These are phyloP conservation scores for Pseudomonodictys pantanalensis DNA, from an alignment of 495 filamentous ascomycete species.

Conservation along the genomic window DNA sequence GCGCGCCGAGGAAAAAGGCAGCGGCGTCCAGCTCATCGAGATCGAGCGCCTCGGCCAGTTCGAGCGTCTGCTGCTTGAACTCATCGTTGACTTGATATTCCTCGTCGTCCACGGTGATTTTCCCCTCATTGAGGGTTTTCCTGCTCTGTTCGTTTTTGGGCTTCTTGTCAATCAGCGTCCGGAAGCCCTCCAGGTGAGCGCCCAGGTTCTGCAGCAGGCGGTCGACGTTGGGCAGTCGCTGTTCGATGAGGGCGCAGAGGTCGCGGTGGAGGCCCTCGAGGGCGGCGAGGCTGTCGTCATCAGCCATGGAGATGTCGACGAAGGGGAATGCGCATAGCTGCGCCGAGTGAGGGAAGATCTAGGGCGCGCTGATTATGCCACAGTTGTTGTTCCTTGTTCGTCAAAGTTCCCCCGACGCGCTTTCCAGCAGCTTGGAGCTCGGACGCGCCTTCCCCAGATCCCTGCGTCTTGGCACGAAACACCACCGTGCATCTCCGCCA, in stretches of 20 bases:
- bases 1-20: constrained; percentile 63
- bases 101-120: constrained; percentile 63
- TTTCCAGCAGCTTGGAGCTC: constrained; percentile 2
- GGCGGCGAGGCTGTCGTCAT: constrained; percentile 59
- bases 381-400: neutral
- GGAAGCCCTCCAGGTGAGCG: constrained; percentile 66
- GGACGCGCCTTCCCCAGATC: constrained; percentile 16
- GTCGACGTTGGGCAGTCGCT: constrained; percentile 59
- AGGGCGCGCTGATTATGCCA: neutral
- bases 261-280: constrained; percentile 77
- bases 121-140: constrained; percentile 51
- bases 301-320: constrained; percentile 55
- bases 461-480: constrained; percentile 13
- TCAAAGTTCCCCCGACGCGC: constrained; percentile 10
- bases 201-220: constrained; percentile 66
- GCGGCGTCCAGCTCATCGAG: constrained; percentile 87
- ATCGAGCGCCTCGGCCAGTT: constrained; percentile 80
- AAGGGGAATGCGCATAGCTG: constrained; percentile 8
- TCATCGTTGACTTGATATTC: constrained; percentile 82
- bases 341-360: neutral
- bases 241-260: constrained; percentile 63
- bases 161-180: constrained; percentile 72
- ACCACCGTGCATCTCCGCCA: neutral
- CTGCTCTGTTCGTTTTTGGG: constrained; percentile 66
- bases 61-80: constrained; percentile 74